A percentile compares a stretch with the other conserved stretches of the same genome.
Evolutionary conservation across 1,284 basidiomycete genomes (phyloP).

Genomic region (Nidula niveotomentosa): DNA sequence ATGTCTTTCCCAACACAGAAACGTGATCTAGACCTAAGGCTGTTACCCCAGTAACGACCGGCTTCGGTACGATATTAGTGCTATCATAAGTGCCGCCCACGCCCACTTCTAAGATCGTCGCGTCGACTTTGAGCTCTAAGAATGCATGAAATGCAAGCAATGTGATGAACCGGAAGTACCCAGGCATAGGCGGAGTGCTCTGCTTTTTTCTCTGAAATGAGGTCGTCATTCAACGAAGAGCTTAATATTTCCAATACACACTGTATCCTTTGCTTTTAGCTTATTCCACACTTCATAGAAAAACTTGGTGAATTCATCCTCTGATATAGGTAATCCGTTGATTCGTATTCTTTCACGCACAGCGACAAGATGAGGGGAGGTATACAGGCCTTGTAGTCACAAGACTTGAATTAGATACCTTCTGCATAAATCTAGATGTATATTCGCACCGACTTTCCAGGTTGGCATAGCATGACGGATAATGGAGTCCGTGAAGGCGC

Average conservation of each 20-base stretch:
- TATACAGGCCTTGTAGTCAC: constrained; percentile 75
- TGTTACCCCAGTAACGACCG: constrained; percentile 88
- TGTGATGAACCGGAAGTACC: constrained; percentile 95
- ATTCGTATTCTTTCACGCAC: constrained; percentile 96
- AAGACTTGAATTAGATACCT: constrained; percentile 2
- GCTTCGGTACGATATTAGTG: constrained; percentile 94
- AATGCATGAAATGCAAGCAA: constrained; percentile 94
- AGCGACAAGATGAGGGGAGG: constrained; percentile 95
- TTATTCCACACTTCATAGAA: constrained; percentile 98
- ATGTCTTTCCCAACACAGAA: constrained; percentile 87
- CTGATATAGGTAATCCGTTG: constrained; percentile 88
- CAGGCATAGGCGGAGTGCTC: constrained; percentile 73
- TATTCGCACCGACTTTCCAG: constrained; percentile 67
- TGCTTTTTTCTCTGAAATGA: constrained; percentile 49
- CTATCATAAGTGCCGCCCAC: constrained; percentile 95
- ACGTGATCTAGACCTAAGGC: constrained; percentile 94
- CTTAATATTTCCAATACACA: constrained; percentile 5
- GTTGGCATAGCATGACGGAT: constrained; percentile 61
- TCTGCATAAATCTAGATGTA: neutral
- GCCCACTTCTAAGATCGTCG: constrained; percentile 95
- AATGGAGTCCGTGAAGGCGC: constrained; percentile 86
- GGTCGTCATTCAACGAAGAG: constrained; percentile 5
- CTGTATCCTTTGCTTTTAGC: constrained; percentile 62
- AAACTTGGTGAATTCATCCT: constrained; percentile 85
- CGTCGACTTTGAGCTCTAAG: constrained; percentile 76